Base-by-base conservation (phyloP, 371 early-diverging fungal species). In the Coemansia sp. region DNA sequence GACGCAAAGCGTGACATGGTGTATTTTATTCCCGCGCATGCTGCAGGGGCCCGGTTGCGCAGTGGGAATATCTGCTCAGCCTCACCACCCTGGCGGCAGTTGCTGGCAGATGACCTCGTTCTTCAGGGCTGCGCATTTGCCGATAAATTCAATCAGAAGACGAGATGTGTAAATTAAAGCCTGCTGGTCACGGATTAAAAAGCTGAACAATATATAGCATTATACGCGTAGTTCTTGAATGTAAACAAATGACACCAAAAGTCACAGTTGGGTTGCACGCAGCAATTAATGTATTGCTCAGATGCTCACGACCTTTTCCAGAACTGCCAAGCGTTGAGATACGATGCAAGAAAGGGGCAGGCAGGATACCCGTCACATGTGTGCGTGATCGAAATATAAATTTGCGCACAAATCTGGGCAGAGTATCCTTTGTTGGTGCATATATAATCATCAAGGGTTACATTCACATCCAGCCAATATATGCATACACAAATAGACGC, bases 351-450 rank as follows among this genome's bases (percentile, higher is more conserved):
- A 47, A n/a, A n/a, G 5, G 13, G 18, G 31, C 31, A 31, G 5
- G 18, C 18, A 47, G 47, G 47, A 47, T 18, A 18, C 18, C 18
- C n/a, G 18, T 47, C 47, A 47, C 47, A 47, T 47, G 47, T 47
- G 47, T 47, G 47, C 47, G 47, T 47, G 47, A 47, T 47, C 47
- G 47, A 47, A 47, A 47, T 47, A 47, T 47, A 47, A n/a, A n/a
- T 47, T 47, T 18, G 18, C n/a, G 37, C 37, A 10, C 37, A 37
- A 37, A 37, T 37, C 37, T 37, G 37, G 37, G 37, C 37, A 37
- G 11, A 47, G 47, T 47, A 47, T 47, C 47, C 47, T 47, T n/a
- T 47, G 14, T 18, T 5, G 14, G 18, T 47, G 18, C 18, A 18
- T 47, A 47, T 47, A n/a, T 45, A 45, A 16, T 18, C 47, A 47